Percentiles rank a stretch among this genome's conserved stretches.
Evolutionary conservation across 805 yeast species (phyloP).

Genomic region (Myxozyma udenii): DNA sequence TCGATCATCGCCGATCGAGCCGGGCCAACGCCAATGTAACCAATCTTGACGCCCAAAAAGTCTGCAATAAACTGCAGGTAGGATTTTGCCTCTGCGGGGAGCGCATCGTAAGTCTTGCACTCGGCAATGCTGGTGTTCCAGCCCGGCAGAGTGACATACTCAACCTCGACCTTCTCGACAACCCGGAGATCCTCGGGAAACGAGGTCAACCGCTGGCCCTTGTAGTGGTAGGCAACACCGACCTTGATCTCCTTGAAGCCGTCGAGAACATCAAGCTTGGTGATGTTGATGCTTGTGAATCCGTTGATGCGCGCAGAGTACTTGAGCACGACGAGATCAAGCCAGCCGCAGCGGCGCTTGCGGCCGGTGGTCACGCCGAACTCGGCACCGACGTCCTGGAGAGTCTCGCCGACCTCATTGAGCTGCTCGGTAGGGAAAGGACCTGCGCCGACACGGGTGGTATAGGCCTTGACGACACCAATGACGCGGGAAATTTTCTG

Average conservation of each 20-base stretch:
- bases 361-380: constrained; percentile 98
- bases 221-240: constrained; percentile 75
- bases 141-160: constrained; percentile 87
- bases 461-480: constrained; percentile 98
- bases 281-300: constrained; percentile 87
- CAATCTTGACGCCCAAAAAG: constrained; percentile 75
- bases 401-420: constrained; percentile 76
- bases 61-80: constrained; percentile 85
- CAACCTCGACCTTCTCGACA: constrained; percentile 87
- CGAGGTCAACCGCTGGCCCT: constrained; percentile 67
- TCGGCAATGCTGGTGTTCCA: constrained; percentile 84
- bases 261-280: constrained; percentile 93
- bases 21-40: constrained; percentile 99
- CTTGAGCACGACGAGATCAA: constrained; percentile 89
- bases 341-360: constrained; percentile 99
- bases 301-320: constrained; percentile 92
- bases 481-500: constrained; percentile 70
- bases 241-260: constrained; percentile 83
- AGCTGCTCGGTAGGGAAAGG: constrained; percentile 98
- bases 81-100: constrained; percentile 83
- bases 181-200: constrained; percentile 91
- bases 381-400: constrained; percentile 92
- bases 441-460: constrained; percentile 98
- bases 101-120: constrained; percentile 64
- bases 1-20: constrained; percentile 43